Conservation (phyloP, 2,329 filamentous ascomycete genomes). For the Macroventuria anomochaeta region DNA sequence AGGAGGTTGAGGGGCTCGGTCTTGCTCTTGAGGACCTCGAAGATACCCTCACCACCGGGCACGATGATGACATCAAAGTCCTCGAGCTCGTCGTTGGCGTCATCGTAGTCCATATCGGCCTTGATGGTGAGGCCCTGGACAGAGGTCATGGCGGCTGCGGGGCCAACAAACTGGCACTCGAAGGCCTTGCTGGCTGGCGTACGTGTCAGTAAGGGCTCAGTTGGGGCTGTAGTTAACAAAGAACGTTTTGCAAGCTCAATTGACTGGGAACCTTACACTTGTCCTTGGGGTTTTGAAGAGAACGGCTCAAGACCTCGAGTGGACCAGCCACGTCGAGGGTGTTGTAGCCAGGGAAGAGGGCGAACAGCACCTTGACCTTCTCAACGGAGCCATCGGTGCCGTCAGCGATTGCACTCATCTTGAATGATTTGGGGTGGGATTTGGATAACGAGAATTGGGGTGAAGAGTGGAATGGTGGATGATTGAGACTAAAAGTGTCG, state of each 20-base stretch:
- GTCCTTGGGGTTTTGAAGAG: slow-evolving; percentile 62
- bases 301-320: slow-evolving; percentile 63
- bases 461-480: slow-evolving; percentile 26
- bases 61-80: slow-evolving; percentile 83
- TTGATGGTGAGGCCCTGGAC: slow-evolving; percentile 72
- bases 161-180: slow-evolving; percentile 60
- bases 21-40: slow-evolving; percentile 70
- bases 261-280: slow-evolving; percentile 48
- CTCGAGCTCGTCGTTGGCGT: slow-evolving; percentile 73
- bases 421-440: slow-evolving; percentile 34
- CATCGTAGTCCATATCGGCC: slow-evolving; percentile 78
- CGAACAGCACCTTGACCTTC: slow-evolving; percentile 68
- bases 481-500: slow-evolving; percentile 26
- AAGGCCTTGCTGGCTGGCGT: slow-evolving; percentile 59
- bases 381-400: slow-evolving; percentile 56
- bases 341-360: slow-evolving; percentile 63
- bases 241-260: not conserved
- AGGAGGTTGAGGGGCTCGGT: slow-evolving; percentile 69
- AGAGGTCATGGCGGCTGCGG: slow-evolving; percentile 56
- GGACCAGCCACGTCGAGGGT: slow-evolving; percentile 64
- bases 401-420: slow-evolving; percentile 51
- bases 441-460: slow-evolving; percentile 23
- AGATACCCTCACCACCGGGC: slow-evolving; percentile 70
- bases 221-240: not conserved
- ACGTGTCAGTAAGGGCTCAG: slow-evolving; percentile 29